phyloP scores from a whole-genome alignment of 192 early-diverging fungal genomes.

The Thamnidium elegans region DNA sequence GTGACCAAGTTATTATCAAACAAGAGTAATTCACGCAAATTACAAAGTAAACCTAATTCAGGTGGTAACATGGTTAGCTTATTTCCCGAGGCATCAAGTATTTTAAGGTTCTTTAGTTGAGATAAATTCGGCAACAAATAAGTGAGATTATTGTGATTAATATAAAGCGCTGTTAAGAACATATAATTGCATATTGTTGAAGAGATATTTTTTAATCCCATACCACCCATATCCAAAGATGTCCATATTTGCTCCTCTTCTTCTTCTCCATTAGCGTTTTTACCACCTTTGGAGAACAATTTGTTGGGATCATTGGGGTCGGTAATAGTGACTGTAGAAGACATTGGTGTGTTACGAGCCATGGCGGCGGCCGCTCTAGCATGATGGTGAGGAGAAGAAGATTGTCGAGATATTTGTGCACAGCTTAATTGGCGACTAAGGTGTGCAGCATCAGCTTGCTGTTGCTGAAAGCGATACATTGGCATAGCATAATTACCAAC shows the following conservation, averaged over 20 bases:
- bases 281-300: constrained; percentile 19
- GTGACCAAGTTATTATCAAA: constrained; percentile 90
- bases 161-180: constrained; percentile 89
- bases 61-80: constrained; percentile 76
- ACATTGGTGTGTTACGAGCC: constrained; percentile 56
- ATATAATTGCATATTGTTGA: constrained; percentile 73
- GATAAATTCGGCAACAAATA: constrained; percentile 70
- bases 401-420: constrained; percentile 69
- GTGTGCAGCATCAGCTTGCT: constrained; percentile 37
- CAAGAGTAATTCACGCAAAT: constrained; percentile 76
- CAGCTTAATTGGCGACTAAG: constrained; percentile 74
- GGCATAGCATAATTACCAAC: neutral
- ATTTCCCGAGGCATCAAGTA: constrained; percentile 90
- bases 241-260: constrained; percentile 62
- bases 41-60: constrained; percentile 83
- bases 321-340: constrained; percentile 53
- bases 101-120: constrained; percentile 61
- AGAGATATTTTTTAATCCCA: constrained; percentile 83
- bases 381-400: constrained; percentile 84
- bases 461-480: constrained; percentile 9
- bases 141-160: constrained; percentile 94
- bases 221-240: constrained; percentile 90
- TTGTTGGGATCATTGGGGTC: constrained; percentile 57
- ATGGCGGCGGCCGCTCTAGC: constrained; percentile 85
- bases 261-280: constrained; percentile 1